Evolutionary conservation across 2,329 filamentous ascomycete genomes (phyloP).

Genomic region (Exophiala xenobiotica): DNA sequence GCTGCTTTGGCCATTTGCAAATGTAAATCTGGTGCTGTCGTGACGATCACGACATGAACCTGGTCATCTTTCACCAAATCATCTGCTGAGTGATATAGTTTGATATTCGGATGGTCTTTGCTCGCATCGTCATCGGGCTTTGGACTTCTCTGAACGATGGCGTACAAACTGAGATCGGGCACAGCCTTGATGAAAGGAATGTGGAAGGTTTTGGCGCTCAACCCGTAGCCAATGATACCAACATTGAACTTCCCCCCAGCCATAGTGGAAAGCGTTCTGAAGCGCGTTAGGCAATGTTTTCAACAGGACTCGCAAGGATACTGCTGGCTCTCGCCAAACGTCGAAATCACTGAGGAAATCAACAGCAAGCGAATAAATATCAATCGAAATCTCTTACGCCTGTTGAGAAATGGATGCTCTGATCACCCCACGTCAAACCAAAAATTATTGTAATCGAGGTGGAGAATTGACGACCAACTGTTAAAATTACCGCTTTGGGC

Average conservation of each 20-base stretch:
- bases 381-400: too few species aligned
- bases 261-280: slow-evolving; percentile 33
- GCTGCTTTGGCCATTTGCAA: slow-evolving; percentile 64
- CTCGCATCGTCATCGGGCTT: slow-evolving; percentile 64
- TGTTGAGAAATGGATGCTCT: too few species aligned
- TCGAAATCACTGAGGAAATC: too few species aligned
- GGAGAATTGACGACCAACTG: not conserved
- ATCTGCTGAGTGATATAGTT: slow-evolving; percentile 63
- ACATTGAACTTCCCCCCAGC: slow-evolving; percentile 53
- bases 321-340: too few species aligned
- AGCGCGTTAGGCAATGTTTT: not conserved
- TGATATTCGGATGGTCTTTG: slow-evolving; percentile 64
- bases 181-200: slow-evolving; percentile 72
- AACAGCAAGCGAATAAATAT: too few species aligned
- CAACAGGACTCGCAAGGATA: too few species aligned
- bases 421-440: not conserved
- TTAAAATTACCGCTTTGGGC: slow-evolving; percentile 3
- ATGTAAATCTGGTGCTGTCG: slow-evolving; percentile 71
- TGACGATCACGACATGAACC: slow-evolving; percentile 69
- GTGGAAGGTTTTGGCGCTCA: slow-evolving; percentile 77
- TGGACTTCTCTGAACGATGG: slow-evolving; percentile 73
- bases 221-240: slow-evolving; percentile 60
- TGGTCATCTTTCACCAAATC: slow-evolving; percentile 64
- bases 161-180: slow-evolving; percentile 65
- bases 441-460: not conserved